Percentiles rank a stretch among this genome's conserved stretches.
These are phyloP conservation scores for Psilocybe cyanescens DNA, from an alignment of 768 basidiomycete genomes.

Conservation along the genomic window DNA sequence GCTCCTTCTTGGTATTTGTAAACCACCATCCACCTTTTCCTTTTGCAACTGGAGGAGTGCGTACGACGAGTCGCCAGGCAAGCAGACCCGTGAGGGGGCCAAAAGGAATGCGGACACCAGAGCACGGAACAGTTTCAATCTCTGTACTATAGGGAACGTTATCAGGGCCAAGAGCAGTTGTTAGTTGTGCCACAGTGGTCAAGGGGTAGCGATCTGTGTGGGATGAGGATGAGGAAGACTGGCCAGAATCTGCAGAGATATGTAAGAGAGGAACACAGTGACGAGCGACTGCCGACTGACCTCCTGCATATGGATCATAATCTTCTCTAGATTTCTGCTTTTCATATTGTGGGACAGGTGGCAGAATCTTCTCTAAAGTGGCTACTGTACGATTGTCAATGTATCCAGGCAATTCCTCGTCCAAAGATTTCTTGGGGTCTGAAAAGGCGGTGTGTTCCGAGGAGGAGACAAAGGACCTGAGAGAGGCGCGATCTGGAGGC, in stretches of 20 bases:
- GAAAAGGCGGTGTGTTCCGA: constrained; percentile 13
- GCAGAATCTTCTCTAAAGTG: neutral
- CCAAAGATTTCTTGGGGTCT: constrained; percentile 6
- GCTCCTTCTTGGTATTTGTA: neutral
- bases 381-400: neutral
- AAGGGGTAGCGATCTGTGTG: constrained; percentile 2
- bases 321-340: constrained; percentile 3
- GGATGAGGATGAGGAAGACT: neutral
- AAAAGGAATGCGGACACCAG: constrained; percentile 32
- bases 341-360: constrained; percentile 3
- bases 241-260: neutral
- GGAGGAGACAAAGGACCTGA: constrained; percentile 10
- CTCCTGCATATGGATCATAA: constrained; percentile 3
- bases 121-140: constrained; percentile 34
- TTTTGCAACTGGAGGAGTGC: constrained; percentile 13
- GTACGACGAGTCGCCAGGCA: constrained; percentile 35
- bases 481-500: constrained; percentile 10
- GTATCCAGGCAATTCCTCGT: constrained; percentile 9
- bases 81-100: constrained; percentile 32
- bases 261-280: neutral
- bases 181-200: constrained; percentile 22
- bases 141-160: constrained; percentile 29
- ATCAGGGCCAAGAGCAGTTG: constrained; percentile 30
- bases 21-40: constrained; percentile 20
- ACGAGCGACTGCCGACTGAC: neutral